Percentiles rank a stretch among this genome's conserved stretches.
Conservation (phyloP, 2,329 filamentous ascomycete species). For the Coniochaeta prunicola region DNA sequence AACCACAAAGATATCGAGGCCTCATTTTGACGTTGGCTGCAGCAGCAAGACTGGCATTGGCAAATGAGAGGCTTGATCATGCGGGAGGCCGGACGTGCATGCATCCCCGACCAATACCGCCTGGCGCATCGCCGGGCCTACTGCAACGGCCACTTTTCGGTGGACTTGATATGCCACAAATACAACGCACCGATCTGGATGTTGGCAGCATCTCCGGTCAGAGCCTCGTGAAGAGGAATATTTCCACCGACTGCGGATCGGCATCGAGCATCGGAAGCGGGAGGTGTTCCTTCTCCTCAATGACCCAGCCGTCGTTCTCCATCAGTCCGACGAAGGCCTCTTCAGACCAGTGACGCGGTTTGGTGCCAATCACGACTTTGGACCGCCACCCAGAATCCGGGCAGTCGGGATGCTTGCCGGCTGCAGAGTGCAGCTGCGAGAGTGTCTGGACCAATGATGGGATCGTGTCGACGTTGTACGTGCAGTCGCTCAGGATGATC, state of each 20-base stretch:
- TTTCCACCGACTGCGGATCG: slow-evolving; percentile 38
- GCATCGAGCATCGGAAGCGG: slow-evolving; percentile 37
- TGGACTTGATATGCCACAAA: background rate
- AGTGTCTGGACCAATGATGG: slow-evolving; percentile 46
- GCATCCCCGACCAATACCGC: background rate
- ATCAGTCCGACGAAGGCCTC: slow-evolving; percentile 40
- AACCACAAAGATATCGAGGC: background rate
- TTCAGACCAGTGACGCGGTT: slow-evolving; percentile 48
- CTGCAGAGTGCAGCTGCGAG: slow-evolving; percentile 34
- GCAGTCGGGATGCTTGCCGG: slow-evolving; percentile 3
- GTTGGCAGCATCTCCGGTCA: background rate
- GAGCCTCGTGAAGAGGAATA: slow-evolving; percentile 41
- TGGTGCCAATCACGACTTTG: slow-evolving; percentile 47
- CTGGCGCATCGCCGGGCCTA: background rate
- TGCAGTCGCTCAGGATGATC: slow-evolving; percentile 52
- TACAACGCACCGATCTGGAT: background rate
- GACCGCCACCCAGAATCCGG: slow-evolving; percentile 15
- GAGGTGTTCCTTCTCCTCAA: slow-evolving; percentile 31
- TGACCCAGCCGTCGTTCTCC: slow-evolving; percentile 34
- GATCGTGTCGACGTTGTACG: slow-evolving; percentile 51
- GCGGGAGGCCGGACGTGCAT: background rate
- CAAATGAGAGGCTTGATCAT: background rate
- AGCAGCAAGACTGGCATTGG: background rate
- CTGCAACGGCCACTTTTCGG: background rate
- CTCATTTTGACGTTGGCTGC: background rate